Conservation (phyloP, 2,329 filamentous ascomycete genomes). For the Apiospora aurea region DNA sequence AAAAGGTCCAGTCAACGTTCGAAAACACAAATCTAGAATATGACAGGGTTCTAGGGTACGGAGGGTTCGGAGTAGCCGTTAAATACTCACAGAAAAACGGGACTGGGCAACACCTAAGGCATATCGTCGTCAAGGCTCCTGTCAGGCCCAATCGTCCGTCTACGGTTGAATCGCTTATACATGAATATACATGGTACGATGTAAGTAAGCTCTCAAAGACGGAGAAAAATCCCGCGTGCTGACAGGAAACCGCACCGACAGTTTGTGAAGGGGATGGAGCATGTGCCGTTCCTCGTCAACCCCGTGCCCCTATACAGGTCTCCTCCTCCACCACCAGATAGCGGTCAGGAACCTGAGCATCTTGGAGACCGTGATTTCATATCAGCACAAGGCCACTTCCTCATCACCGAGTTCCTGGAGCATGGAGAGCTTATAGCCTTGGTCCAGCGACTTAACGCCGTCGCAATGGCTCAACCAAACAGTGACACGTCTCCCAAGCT, state of each 20-base stretch:
- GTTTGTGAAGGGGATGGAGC: background rate
- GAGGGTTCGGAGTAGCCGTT: slow-evolving; percentile 13
- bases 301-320: background rate
- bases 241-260: background rate
- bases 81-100: background rate
- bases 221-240: background rate
- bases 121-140: slow-evolving; percentile 18
- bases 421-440: background rate
- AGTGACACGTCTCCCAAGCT: background rate
- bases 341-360: background rate
- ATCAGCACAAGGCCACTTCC: background rate
- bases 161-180: background rate
- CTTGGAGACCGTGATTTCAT: background rate
- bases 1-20: background rate
- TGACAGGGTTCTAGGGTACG: slow-evolving; percentile 1
- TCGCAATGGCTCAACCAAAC: background rate
- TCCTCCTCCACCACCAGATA: background rate
- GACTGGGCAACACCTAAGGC: background rate
- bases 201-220: background rate
- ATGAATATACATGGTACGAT: background rate
- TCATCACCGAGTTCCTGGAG: slow-evolving; percentile 14
- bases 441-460: background rate
- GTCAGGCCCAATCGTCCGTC: background rate
- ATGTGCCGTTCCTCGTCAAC: background rate
- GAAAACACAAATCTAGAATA: background rate